Evolutionary conservation across 306 rosid species (phyloP), one percentile per base, ranked within the genome.

Genomic region (Fragaria ananassa): DNA sequence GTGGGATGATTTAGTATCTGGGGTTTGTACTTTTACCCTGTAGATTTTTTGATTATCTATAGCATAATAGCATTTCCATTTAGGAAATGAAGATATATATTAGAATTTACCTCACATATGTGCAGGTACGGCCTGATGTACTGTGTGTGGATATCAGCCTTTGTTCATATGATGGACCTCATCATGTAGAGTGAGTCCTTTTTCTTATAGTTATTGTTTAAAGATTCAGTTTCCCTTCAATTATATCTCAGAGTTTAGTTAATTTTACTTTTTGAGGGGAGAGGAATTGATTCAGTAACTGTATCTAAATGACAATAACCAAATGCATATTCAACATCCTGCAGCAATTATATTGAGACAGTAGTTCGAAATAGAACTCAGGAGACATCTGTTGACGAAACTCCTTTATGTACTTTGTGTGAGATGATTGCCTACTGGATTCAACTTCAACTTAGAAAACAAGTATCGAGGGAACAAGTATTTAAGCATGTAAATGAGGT

Each of bases 341-440:
- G 91, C 91, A 89, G 97, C 77, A 71, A 79, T 62, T 68, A 82
- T 76, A 89, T 91, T 70, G 82, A 86, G 76, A 87, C 87, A 46
- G 85, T 80, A 83, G 85, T 77, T 56, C 78, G 74, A 21, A 85
- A 87, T 76, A 79, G 79, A 81, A 87, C 75, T 75, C 21, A 1
- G 56, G 79, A 83, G 10, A 72, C 90, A 45, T 23, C 81, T 27
- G 70, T 37, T 19, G 65, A 51, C 61, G 86, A 86, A 74, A 86
- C 82, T 42, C 74, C 86, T 42, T 70, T 80, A 34, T 91, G 97
- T 76, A 72, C 87, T 47, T 82, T 89, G 39, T 91, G 97, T 49
- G 83, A 85, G 76, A 91, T 85, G 93, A 49, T 87, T 83, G 94
- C 82, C 31, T 74, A 86, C 71, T 91, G 94, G 97, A 79, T 89